Conservation (phyloP, 139 green algal species). For the Tetratostichococcus sp. region DNA sequence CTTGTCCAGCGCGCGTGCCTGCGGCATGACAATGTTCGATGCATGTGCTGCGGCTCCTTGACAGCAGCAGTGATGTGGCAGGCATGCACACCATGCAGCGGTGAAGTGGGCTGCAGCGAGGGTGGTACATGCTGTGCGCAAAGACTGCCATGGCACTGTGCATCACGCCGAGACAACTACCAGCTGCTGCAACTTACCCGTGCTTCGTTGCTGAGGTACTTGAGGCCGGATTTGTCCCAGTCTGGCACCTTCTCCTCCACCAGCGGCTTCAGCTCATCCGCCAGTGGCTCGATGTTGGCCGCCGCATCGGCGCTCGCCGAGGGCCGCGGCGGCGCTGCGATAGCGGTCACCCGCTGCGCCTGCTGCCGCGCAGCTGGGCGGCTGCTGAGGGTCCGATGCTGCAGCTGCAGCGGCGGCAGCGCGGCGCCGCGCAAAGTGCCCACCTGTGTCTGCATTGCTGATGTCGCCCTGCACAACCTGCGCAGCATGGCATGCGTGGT, state of each 20-base stretch:
- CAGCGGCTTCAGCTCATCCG: constrained; percentile 23
- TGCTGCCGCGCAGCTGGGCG: neutral
- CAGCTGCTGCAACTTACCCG: constrained; percentile 18
- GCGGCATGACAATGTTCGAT: neutral
- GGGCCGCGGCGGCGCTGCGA: neutral
- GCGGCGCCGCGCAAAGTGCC: neutral
- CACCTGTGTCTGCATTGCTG: neutral
- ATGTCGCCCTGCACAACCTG: too few species aligned
- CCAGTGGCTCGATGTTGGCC: constrained; percentile 4
- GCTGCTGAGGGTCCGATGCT: neutral
- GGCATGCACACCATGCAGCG: neutral
- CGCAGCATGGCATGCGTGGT: too few species aligned
- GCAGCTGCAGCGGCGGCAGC: neutral
- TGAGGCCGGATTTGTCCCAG: constrained; percentile 44
- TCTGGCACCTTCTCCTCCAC: constrained; percentile 28
- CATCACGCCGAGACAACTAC: too few species aligned
- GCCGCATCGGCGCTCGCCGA: neutral
- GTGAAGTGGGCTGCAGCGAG: too few species aligned
- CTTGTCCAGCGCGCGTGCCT: constrained; percentile 42
- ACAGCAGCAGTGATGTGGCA: neutral
- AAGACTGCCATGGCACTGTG: too few species aligned
- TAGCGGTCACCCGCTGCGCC: neutral
- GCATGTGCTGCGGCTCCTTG: neutral
- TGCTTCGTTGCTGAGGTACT: constrained; percentile 57
- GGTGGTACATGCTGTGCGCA: too few species aligned